These are phyloP conservation scores for Nicotiana knightiana DNA, from an alignment of 257 asterid species.

Conservation along the genomic window DNA sequence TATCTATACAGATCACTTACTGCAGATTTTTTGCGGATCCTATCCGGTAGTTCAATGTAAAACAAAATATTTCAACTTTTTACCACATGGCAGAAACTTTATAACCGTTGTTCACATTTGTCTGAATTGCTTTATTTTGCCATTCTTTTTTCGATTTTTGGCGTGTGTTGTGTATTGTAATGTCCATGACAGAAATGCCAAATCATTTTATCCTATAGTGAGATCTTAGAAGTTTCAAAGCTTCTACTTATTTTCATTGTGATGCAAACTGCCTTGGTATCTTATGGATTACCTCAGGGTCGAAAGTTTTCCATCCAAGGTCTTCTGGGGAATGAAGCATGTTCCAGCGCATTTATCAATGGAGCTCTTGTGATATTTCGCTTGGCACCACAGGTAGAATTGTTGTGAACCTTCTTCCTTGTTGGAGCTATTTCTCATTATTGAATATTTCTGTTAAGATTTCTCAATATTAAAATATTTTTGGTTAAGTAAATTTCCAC, in stretches of 20 bases:
- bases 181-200: not conserved
- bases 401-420: constrained; percentile 3
- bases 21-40: not conserved
- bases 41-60: not conserved
- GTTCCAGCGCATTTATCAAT: constrained; percentile 50
- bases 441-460: constrained; percentile 2
- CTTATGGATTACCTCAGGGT: constrained; percentile 45
- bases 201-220: not conserved
- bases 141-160: not conserved
- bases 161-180: not conserved
- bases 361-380: constrained; percentile 93
- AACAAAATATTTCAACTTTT: not conserved
- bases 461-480: not conserved
- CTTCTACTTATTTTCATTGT: not conserved
- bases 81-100: not conserved
- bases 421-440: not conserved
- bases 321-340: constrained; percentile 75
- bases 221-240: not conserved
- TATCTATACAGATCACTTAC: not conserved
- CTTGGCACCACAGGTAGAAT: constrained; percentile 93
- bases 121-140: not conserved
- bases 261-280: constrained; percentile 9
- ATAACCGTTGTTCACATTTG: not conserved
- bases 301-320: constrained; percentile 86
- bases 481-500: not conserved